Base-by-base conservation (phyloP, 2,329 filamentous ascomycete genomes). In the Aureobasidium uvarum region DNA sequence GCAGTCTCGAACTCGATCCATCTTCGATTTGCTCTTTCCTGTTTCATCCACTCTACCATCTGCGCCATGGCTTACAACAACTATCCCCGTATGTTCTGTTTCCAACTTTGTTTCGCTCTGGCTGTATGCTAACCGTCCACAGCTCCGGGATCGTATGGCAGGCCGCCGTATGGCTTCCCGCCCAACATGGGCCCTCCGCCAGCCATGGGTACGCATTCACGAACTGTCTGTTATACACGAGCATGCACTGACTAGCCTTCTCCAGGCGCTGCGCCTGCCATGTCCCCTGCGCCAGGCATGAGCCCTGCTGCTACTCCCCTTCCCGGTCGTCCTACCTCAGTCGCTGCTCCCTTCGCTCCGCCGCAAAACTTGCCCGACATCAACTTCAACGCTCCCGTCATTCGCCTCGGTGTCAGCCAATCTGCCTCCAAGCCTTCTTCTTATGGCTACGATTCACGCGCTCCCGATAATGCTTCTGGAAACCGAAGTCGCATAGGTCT, bases 351-450 rank as follows among this genome's bases (percentile, higher is more conserved):
- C 79, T 91, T 96, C 81, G 87, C 92, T 56, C 93, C 94, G 11
- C 83, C 90, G 59, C 96, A 95, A 75, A 91, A 97, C 84, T 92
- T 93, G 64, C 91, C 94, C 60, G 96, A 96, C 76, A 96, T 99
- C 82, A 97, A 99, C 81, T 96, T 98, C 81, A 96, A 91, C 73
- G 95, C 95, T 41, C 93, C 94, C 65, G 92, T 98, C 67, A 98
- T 99, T 74, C 90, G 95, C 64, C 85, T 99, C 52, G 95, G 94
- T 48, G 94, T 92, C 1, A 85, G 88, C 4, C 85, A 80, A 23
- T 77, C 86, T 2, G 78, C 84, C n/a, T 81, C 87, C 31, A 73
- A 77, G 41, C 58, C 76, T 73, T 38, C 65, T 43, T 75, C 76
- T 52, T 77, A 76, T 63, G 25, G 50, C 46, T 55, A 67, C 38